These are phyloP conservation scores for Chytridiales sp. DNA, from an alignment of 371 early-diverging fungal species.

Conservation along the genomic window DNA sequence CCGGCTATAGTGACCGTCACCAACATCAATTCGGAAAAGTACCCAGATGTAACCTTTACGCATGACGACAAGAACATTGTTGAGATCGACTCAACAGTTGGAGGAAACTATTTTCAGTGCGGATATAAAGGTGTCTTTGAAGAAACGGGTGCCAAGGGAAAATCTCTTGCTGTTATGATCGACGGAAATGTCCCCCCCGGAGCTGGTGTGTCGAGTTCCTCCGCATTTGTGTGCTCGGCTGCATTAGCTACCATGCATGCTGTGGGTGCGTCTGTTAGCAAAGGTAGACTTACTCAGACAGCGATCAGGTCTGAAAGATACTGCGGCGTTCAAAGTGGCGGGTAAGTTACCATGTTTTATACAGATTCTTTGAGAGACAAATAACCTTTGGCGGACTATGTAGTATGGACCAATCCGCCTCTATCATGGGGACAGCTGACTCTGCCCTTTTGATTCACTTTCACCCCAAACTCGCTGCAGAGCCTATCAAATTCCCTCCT, in stretches of 20 bases:
- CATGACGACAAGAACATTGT: conserved; percentile 52
- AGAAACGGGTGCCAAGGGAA: conserved; percentile 23
- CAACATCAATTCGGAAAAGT: conserved; percentile 61
- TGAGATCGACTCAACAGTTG: conserved; percentile 63
- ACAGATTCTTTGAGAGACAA: not conserved
- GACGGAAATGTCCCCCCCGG: conserved; percentile 84
- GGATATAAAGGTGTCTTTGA: conserved; percentile 65
- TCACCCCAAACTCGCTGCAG: conserved; percentile 69
- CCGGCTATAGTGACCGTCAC: conserved; percentile 60
- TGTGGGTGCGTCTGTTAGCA: conserved; percentile 51
- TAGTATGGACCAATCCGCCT: conserved; percentile 89
- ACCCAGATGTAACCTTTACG: conserved; percentile 62
- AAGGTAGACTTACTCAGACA: conserved; percentile 68
- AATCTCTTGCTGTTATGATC: conserved; percentile 68
- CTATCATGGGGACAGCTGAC: conserved; percentile 71
- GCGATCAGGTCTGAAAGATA: conserved; percentile 81
- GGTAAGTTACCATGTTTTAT: conserved; percentile 28
- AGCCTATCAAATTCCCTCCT: conserved; percentile 56
- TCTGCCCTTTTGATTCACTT: conserved; percentile 84
- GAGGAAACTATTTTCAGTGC: conserved; percentile 84
- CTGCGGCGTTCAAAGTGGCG: conserved; percentile 81
- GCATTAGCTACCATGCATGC: conserved; percentile 70
- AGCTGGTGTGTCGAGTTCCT: conserved; percentile 81
- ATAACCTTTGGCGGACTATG: not conserved
- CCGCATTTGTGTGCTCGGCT: conserved; percentile 81